Percentiles rank a stretch among this genome's conserved stretches.
These are phyloP conservation scores for Fusarium sp. DNA, from an alignment of 2,329 filamentous ascomycete species.

Conservation along the genomic window DNA sequence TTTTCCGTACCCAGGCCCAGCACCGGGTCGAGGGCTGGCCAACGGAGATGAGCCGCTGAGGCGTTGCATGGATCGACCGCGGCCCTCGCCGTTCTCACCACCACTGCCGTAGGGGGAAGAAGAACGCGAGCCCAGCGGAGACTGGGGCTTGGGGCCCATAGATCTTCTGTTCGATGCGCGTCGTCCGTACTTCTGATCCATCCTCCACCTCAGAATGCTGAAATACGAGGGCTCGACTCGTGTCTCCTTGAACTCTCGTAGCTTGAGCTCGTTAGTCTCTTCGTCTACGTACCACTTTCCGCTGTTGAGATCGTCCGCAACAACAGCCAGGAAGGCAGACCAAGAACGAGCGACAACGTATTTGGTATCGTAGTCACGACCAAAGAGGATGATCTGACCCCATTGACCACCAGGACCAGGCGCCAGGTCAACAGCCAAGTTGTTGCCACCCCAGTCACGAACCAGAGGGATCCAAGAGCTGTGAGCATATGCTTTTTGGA, in stretches of 20 bases:
- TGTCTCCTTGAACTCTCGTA: conserved; percentile 89
- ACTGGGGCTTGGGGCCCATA: conserved; percentile 58
- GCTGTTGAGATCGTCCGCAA: conserved; percentile 91
- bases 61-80: conserved; percentile 79
- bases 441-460: conserved; percentile 98
- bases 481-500: conserved; percentile 94
- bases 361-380: conserved; percentile 98
- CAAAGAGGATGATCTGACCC: conserved; percentile 97
- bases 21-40: conserved; percentile 68
- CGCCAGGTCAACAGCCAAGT: conserved; percentile 91
- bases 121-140: conserved; percentile 62
- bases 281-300: conserved; percentile 95
- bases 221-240: conserved; percentile 94
- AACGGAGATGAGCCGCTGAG: conserved; percentile 73
- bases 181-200: conserved; percentile 93
- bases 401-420: conserved; percentile 91
- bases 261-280: conserved; percentile 88
- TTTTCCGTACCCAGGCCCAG: conserved; percentile 66
- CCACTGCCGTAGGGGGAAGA: conserved; percentile 75
- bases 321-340: conserved; percentile 84
- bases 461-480: conserved; percentile 95
- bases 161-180: conserved; percentile 66
- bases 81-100: conserved; percentile 69
- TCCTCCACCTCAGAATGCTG: conserved; percentile 93
- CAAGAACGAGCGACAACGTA: conserved; percentile 95